Percentiles rank a stretch among this genome's conserved stretches.
Conservation (phyloP, 1,284 basidiomycete species). For the Cerrena zonata region DNA sequence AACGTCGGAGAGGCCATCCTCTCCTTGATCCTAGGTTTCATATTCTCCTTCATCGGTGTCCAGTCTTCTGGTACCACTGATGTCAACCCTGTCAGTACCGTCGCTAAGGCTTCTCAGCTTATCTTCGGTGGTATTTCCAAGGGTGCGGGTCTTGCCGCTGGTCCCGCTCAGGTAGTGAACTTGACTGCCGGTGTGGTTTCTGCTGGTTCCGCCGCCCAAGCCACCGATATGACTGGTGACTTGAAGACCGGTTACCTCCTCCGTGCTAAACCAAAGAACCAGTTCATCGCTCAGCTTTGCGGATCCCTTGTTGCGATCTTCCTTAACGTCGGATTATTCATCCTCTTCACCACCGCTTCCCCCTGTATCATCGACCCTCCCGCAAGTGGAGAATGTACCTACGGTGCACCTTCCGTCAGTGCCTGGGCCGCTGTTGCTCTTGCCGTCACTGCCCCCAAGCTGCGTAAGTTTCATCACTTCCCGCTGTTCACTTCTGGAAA, state of each 20-base stretch:
- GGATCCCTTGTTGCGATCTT: constrained; percentile 56
- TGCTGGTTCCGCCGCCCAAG: constrained; percentile 54
- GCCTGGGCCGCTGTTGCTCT: constrained; percentile 62
- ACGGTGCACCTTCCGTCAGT: constrained; percentile 52
- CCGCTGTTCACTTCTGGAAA: no score
- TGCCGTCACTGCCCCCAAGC: constrained; percentile 44
- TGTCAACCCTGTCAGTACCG: constrained; percentile 55
- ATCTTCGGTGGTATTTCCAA: constrained; percentile 58
- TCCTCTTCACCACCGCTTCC: constrained; percentile 59
- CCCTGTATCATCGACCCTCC: constrained; percentile 51
- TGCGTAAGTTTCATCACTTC: constrained; percentile 37
- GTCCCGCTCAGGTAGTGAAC: constrained; percentile 48
- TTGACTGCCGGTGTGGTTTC: constrained; percentile 56
- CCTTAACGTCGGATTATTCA: constrained; percentile 52
- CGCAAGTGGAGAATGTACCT: constrained; percentile 40
- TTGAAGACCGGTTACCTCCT: constrained; percentile 69
- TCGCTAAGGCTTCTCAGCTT: constrained; percentile 56
- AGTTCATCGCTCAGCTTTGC: constrained; percentile 59
- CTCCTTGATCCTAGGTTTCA: constrained; percentile 53
- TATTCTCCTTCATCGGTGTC: constrained; percentile 67
- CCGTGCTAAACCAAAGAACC: constrained; percentile 58
- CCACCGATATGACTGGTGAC: constrained; percentile 69
- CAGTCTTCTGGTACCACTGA: constrained; percentile 56
- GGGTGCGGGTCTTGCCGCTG: constrained; percentile 31
- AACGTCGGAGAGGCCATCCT: constrained; percentile 56